Evolutionary conservation across 306 rosid species (phyloP).

Genomic region (Sphenostylis stenocarpa): DNA sequence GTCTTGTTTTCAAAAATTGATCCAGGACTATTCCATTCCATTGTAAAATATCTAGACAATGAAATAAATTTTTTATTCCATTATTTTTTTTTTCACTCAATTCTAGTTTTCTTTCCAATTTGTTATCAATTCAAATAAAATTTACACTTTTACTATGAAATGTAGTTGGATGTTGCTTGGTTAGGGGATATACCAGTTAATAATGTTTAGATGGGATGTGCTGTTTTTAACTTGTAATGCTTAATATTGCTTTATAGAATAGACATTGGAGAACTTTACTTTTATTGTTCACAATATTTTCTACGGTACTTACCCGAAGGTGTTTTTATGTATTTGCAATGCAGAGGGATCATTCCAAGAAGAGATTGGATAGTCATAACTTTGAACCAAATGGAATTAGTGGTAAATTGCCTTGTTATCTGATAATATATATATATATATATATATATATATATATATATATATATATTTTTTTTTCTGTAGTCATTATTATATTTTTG

Average conservation of each 20-base stretch:
- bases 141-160: neutral
- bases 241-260: slow-evolving; percentile 8
- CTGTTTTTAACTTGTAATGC: neutral
- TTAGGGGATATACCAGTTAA: neutral
- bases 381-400: slow-evolving; percentile 82
- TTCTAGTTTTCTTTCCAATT: neutral
- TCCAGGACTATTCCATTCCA: neutral
- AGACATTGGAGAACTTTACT: neutral
- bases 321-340: slow-evolving; percentile 31
- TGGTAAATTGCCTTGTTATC: slow-evolving; percentile 50
- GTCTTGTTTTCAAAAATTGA: neutral
- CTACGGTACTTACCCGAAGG: neutral
- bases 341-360: slow-evolving; percentile 87
- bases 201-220: neutral
- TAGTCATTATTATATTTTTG: neutral
- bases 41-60: neutral
- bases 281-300: slow-evolving; percentile 6
- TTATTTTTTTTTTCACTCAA: neutral
- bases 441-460: too few species aligned
- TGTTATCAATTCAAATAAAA: neutral
- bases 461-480: slow-evolving; percentile 6
- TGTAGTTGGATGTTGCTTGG: neutral
- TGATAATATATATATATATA: slow-evolving; percentile 27
- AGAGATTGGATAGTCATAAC: slow-evolving; percentile 76
- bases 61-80: neutral